Base-by-base conservation (phyloP, 371 early-diverging fungal genomes). In the Dipsacomyces acuminosporus region DNA sequence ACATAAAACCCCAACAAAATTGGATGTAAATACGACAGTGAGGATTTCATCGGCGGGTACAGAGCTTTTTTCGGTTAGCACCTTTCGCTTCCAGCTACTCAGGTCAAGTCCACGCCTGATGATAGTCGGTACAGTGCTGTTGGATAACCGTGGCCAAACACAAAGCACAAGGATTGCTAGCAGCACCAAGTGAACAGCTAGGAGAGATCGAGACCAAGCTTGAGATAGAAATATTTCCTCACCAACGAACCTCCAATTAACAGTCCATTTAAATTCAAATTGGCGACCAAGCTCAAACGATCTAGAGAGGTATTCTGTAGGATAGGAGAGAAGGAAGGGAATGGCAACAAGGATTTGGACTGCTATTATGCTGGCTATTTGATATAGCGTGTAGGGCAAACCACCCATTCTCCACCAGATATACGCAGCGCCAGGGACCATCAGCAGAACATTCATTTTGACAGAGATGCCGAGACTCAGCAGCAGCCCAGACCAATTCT, bases 361-460 rank as follows among this genome's bases (percentile, higher is more conserved):
- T 7, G 20, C 24, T 20, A 46, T 33, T 21, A 59, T 18, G 8
- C 35, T 40, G n/a, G 45, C 24, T 9, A 38, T 3, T 54, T 66
- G 67, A 8, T 17, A 18, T 2, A 24, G 25, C 0, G 41, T 45
- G 18, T 40, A n/a, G 6, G 21, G 48, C 21, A 46, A 8, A 0
- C 70, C 56, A 26, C 63, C 66, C 8, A 23, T 21, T 13, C 70
- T 61, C 57, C 54, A 56, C 69, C 66, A 66, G 19, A 71, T 20
- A 22, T 36, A 73, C 4, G 88, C 90, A 56, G 85, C 84, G 0
- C 86, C 95, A 0, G 96, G 96, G 35, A 90, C 86, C 72, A 87
- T 90, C 3, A 96, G 73, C 20, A 94, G 74, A 18, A 90, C 83
- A 59, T 93, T 94, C 96, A 96, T 96, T 60, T 96, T 96, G 56